Evolutionary conservation across 2,329 filamentous ascomycete genomes (phyloP).

Genomic region (Hypoxylon sp.): DNA sequence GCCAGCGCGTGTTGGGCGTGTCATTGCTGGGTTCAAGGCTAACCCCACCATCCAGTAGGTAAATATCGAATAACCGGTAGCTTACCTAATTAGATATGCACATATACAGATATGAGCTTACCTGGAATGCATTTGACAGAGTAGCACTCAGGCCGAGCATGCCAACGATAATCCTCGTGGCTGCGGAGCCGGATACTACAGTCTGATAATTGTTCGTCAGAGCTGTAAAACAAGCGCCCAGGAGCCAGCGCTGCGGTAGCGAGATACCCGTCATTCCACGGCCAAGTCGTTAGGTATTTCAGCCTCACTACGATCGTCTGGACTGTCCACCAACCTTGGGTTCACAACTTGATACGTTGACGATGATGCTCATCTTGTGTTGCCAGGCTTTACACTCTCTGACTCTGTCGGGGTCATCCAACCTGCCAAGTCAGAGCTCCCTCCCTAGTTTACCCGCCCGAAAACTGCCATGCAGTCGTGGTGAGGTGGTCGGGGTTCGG

Average conservation of each 20-base stretch:
- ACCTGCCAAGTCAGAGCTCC: background rate
- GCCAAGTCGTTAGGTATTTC: conserved; percentile 11
- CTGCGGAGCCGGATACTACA: conserved; percentile 21
- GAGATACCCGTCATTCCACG: conserved; percentile 15
- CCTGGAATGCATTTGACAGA: background rate
- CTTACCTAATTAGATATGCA: background rate
- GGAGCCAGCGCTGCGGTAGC: conserved; percentile 22
- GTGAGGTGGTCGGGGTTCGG: background rate
- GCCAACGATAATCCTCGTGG: conserved; percentile 12
- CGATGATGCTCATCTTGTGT: background rate
- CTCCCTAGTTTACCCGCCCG: background rate
- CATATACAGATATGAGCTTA: background rate
- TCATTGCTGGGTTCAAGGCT: background rate
- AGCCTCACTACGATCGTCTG: conserved; percentile 16
- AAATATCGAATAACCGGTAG: no score
- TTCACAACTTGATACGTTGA: background rate
- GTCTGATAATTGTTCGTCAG: conserved; percentile 32
- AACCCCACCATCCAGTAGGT: background rate
- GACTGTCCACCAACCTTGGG: no score
- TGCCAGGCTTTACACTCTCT: background rate
- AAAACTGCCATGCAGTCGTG: background rate
- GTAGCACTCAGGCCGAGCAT: background rate
- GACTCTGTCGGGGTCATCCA: background rate
- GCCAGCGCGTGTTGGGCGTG: background rate
- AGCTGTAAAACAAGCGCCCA: conserved; percentile 6